Percentiles rank a stretch among this genome's conserved stretches.
phyloP scores from a whole-genome alignment of 2,329 filamentous ascomycete genomes.

The Pseudocercospora musae region DNA sequence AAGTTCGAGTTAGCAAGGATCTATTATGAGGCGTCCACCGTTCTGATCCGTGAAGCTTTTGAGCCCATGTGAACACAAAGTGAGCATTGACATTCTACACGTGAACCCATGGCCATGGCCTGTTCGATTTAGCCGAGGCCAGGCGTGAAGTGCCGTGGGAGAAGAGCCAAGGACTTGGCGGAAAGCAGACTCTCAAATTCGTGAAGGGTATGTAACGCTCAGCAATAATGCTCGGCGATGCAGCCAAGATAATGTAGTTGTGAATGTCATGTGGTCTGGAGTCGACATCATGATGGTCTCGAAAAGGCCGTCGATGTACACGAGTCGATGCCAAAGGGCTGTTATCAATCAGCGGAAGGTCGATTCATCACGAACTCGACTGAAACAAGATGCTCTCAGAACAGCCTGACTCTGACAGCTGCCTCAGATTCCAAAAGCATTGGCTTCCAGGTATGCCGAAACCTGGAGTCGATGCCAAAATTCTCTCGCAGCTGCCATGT shows the following conservation, averaged over 20 bases:
- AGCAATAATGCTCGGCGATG: not conserved
- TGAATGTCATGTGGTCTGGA: not conserved
- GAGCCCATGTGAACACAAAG: not conserved
- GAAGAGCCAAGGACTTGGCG: not conserved
- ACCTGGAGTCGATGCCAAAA: too few species aligned
- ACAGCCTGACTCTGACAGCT: too few species aligned
- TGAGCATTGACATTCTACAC: not conserved
- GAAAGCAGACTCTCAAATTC: not conserved
- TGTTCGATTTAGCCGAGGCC: not conserved
- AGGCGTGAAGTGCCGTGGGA: not conserved
- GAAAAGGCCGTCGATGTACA: too few species aligned
- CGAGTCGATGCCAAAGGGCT: too few species aligned
- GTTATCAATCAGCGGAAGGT: too few species aligned
- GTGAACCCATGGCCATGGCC: not conserved
- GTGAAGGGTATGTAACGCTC: not conserved
- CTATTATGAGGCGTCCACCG: not conserved
- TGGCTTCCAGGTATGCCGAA: too few species aligned
- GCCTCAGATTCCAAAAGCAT: too few species aligned
- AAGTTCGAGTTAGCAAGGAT: not conserved
- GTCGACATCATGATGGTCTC: not conserved
- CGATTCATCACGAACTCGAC: too few species aligned
- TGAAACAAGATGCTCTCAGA: too few species aligned
- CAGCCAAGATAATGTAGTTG: not conserved
- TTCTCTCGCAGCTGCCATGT: too few species aligned
- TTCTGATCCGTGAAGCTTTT: not conserved